These are phyloP conservation scores for Pyrus communis DNA, from an alignment of 306 rosid species.

Conservation along the genomic window DNA sequence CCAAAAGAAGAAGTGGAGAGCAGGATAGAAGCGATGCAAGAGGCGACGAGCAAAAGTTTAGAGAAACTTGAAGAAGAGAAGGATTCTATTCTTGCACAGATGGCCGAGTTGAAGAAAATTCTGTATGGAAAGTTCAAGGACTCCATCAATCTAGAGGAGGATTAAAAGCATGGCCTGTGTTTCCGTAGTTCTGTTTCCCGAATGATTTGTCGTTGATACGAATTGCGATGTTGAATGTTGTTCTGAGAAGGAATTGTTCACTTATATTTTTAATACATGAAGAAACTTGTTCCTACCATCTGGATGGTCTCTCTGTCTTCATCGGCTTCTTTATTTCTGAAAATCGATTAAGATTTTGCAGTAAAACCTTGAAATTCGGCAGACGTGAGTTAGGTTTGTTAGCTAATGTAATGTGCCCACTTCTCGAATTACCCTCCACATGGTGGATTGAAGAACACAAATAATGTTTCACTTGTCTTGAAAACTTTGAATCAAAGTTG, in stretches of 20 bases:
- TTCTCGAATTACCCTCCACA: too few relatives aligned
- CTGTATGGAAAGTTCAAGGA: slow-evolving; percentile 89
- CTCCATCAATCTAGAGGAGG: slow-evolving; percentile 97
- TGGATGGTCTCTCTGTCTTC: background rate
- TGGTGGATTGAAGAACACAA: background rate
- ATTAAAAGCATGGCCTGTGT: slow-evolving; percentile 19
- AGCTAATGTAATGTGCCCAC: background rate
- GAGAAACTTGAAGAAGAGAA: slow-evolving; percentile 70
- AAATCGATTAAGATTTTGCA: background rate
- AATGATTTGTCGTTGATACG: background rate
- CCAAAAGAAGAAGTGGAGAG: slow-evolving; percentile 78
- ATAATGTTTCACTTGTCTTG: background rate
- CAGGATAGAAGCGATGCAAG: slow-evolving; percentile 74
- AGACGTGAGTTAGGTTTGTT: background rate
- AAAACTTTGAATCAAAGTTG: background rate
- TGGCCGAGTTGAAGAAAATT: slow-evolving; percentile 71
- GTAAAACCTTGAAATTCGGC: background rate
- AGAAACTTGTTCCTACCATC: background rate
- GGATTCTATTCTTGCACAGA: slow-evolving; percentile 62
- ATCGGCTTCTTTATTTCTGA: background rate
- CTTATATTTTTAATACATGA: background rate
- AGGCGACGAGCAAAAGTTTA: slow-evolving; percentile 53
- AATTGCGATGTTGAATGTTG: background rate
- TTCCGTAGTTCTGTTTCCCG: background rate
- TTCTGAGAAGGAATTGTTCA: background rate